Evolutionary conservation across 2,329 filamentous ascomycete species (phyloP).

Genomic region (Sporothrix curviconia): DNA sequence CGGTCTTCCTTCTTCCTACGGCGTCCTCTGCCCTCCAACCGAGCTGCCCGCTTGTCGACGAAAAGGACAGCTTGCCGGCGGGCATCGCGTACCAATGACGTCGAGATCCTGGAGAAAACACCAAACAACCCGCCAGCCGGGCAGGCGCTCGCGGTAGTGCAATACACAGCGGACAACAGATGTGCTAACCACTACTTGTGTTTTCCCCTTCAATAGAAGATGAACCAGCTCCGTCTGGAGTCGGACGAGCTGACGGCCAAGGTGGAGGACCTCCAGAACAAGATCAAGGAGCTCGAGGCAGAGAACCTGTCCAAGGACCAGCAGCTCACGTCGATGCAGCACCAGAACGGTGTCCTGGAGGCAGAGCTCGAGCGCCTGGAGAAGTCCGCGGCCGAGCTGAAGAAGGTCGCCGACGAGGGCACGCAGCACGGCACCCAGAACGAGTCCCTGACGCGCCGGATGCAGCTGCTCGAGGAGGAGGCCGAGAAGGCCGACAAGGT

Average conservation of each 20-base stretch:
- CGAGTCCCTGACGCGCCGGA: slow-evolving; percentile 82
- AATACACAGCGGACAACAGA: too few relatives aligned
- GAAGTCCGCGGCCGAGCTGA: slow-evolving; percentile 72
- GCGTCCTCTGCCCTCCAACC: too few relatives aligned
- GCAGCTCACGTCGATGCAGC: slow-evolving; percentile 83
- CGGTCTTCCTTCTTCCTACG: too few relatives aligned
- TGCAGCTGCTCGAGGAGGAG: slow-evolving; percentile 96
- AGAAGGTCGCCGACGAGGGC: slow-evolving; percentile 78
- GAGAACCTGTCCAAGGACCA: slow-evolving; percentile 94
- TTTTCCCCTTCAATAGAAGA: slow-evolving; percentile 64
- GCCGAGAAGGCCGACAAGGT: slow-evolving; percentile 95
- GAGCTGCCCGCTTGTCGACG: too few relatives aligned
- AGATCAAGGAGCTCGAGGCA: slow-evolving; percentile 86
- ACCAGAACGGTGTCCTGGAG: slow-evolving; percentile 93
- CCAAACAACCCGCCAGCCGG: too few relatives aligned
- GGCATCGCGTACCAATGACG: too few relatives aligned
- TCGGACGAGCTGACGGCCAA: slow-evolving; percentile 76
- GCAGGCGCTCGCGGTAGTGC: too few relatives aligned
- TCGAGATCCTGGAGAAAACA: too few relatives aligned
- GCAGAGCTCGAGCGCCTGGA: slow-evolving; percentile 89
- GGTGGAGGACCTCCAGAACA: slow-evolving; percentile 78
- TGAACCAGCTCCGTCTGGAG: slow-evolving; percentile 90
- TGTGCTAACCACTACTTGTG: too few relatives aligned
- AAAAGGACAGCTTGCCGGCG: too few relatives aligned
- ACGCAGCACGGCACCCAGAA: slow-evolving; percentile 79